A percentile compares a stretch with the other conserved stretches of the same genome.
These are phyloP conservation scores for Monosporascus cannonballus DNA, from an alignment of 2,329 filamentous ascomycete species.

Conservation along the genomic window DNA sequence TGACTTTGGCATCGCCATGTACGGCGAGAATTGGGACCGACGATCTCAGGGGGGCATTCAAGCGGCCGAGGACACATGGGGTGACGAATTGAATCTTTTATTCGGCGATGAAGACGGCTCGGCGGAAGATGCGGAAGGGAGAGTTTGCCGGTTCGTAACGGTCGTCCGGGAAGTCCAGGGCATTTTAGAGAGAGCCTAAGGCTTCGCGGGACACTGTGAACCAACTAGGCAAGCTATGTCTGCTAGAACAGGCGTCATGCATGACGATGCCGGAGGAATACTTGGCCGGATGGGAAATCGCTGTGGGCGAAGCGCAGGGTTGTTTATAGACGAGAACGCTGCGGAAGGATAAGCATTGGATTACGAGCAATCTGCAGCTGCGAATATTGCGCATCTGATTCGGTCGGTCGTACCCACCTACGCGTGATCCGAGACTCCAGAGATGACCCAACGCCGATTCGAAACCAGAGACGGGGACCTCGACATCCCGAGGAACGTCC, in stretches of 20 bases:
- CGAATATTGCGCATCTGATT: too few relatives aligned
- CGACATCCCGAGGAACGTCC: not conserved
- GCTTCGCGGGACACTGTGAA: not conserved
- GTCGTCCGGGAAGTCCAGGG: slow-evolving; percentile 6
- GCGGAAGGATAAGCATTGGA: too few relatives aligned
- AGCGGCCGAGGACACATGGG: slow-evolving; percentile 19
- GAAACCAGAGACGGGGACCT: not conserved
- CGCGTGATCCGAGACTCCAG: too few relatives aligned
- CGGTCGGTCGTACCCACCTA: too few relatives aligned
- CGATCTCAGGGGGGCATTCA: slow-evolving; percentile 8
- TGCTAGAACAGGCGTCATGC: not conserved
- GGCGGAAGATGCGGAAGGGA: not conserved
- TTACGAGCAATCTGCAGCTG: too few relatives aligned
- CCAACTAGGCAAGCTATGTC: not conserved
- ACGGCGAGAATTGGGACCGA: slow-evolving; percentile 25
- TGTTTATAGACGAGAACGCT: too few relatives aligned
- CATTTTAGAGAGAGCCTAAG: not conserved
- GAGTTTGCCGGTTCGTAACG: slow-evolving; percentile 3
- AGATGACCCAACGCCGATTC: too few relatives aligned
- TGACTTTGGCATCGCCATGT: slow-evolving; percentile 24
- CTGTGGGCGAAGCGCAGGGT: too few relatives aligned
- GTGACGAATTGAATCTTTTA: slow-evolving; percentile 18
- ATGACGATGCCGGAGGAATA: too few relatives aligned
- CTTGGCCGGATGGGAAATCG: too few relatives aligned
- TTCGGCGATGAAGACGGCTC: slow-evolving; percentile 3